phyloP scores from a whole-genome alignment of 305 asterid genomes.

The Stenogyne calaminthoides region DNA sequence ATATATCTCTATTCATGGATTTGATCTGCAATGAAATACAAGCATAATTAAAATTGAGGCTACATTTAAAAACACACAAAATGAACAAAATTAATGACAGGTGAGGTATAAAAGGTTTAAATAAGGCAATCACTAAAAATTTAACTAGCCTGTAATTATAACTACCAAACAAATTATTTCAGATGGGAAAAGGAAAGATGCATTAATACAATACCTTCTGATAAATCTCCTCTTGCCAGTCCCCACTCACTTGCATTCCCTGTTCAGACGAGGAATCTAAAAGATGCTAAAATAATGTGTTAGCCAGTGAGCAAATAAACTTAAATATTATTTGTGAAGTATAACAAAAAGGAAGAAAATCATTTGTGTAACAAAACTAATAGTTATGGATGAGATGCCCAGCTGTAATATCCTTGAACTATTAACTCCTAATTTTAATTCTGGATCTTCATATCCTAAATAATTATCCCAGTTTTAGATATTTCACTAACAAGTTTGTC shows the following conservation, averaged over 20 bases:
- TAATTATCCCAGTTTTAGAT: conserved; percentile 2
- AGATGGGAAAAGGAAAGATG: conserved; percentile 21
- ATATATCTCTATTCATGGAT: conserved; percentile 74
- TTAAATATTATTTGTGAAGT: conserved; percentile 10
- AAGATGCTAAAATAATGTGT: conserved; percentile 55
- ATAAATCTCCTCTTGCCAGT: conserved; percentile 93
- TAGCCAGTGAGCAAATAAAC: conserved; percentile 33
- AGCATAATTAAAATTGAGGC: conserved; percentile 22
- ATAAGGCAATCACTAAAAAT: conserved; percentile 17
- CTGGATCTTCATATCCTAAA: neutral
- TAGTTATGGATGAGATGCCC: conserved; percentile 11
- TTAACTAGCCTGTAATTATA: conserved; percentile 6
- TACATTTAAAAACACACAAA: neutral
- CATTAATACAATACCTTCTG: conserved; percentile 66
- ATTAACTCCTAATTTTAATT: neutral
- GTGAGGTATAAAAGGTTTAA: conserved; percentile 11
- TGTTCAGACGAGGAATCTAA: conserved; percentile 81
- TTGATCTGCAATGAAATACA: conserved; percentile 70
- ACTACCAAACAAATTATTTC: conserved; percentile 12
- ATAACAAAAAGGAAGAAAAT: conserved; percentile 20
- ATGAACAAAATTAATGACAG: conserved; percentile 20
- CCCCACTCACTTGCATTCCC: conserved; percentile 72
- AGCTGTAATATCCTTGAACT: too few relatives aligned
- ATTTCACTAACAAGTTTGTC: conserved; percentile 12
- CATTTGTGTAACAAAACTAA: conserved; percentile 10